These are phyloP conservation scores for Fonsecaea pedrosoi DNA, from an alignment of 2,329 filamentous ascomycete species.

Conservation along the genomic window DNA sequence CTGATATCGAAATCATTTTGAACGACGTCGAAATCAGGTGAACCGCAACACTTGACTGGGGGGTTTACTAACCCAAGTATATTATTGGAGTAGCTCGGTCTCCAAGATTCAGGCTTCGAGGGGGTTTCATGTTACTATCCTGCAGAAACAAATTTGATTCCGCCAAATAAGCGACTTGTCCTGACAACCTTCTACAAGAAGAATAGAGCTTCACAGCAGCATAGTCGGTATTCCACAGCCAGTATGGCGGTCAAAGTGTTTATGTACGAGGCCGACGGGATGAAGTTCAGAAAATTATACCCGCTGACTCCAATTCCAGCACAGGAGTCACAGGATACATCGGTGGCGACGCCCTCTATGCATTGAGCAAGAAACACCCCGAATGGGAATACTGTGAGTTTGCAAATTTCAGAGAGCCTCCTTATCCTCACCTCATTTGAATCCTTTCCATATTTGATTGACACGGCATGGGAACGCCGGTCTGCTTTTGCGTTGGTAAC, in stretches of 20 bases:
- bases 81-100: neutral
- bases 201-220: neutral
- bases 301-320: conserved; percentile 37
- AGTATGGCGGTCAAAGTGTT: conserved; percentile 13
- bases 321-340: conserved; percentile 62
- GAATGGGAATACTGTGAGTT: conserved; percentile 52
- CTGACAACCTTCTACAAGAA: neutral
- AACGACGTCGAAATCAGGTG: too few relatives aligned
- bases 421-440: neutral
- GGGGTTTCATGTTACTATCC: too few relatives aligned
- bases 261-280: conserved; percentile 3
- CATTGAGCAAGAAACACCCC: conserved; percentile 52
- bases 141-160: neutral
- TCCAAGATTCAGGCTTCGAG: neutral
- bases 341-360: conserved; percentile 58
- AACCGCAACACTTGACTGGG: too few relatives aligned
- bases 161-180: neutral
- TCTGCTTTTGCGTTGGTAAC: neutral
- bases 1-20: too few relatives aligned
- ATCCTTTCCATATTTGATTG: neutral
- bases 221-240: neutral
- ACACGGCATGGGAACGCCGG: neutral
- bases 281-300: neutral
- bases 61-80: too few relatives aligned
- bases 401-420: conserved; percentile 1